Conservation (phyloP, 2,329 filamentous ascomycete species). For the Fusarium sororula region DNA sequence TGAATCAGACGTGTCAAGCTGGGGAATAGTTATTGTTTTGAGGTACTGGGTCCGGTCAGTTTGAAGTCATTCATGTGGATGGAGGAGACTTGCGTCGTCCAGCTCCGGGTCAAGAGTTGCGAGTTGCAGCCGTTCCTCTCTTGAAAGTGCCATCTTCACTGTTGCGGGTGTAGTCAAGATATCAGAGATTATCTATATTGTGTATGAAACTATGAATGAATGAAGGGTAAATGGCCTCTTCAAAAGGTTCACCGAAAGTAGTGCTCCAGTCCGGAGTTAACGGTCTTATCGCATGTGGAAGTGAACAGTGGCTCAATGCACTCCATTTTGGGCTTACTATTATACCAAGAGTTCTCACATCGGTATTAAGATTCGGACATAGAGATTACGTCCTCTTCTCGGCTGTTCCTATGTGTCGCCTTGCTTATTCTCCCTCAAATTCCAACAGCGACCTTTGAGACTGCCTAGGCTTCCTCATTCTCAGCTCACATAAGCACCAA, state of each 20-base stretch:
- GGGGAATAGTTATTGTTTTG: background rate
- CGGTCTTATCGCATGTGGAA: background rate
- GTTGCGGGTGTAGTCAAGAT: rapidly evolving
- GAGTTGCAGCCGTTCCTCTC: background rate
- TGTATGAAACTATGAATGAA: background rate
- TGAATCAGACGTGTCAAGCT: background rate
- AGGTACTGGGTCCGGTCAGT: background rate
- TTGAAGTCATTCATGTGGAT: rapidly evolving
- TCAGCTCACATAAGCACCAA: background rate
- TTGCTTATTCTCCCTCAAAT: background rate
- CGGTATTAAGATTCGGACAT: background rate
- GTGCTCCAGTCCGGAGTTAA: background rate
- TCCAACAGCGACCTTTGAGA: background rate
- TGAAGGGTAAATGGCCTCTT: background rate
- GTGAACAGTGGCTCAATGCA: background rate
- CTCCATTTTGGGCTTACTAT: background rate
- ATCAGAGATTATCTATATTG: background rate
- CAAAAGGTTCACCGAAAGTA: rapidly evolving
- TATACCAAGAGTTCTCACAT: no score
- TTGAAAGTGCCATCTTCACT: background rate
- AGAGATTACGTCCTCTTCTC: background rate
- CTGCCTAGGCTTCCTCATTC: no score
- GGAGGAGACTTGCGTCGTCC: background rate
- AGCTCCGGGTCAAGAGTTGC: background rate
- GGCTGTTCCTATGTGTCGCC: background rate